Evolutionary conservation across 192 early-diverging fungal species (phyloP), one percentile per base, ranked within the genome.

Genomic region (Nowakowskiella sp.): DNA sequence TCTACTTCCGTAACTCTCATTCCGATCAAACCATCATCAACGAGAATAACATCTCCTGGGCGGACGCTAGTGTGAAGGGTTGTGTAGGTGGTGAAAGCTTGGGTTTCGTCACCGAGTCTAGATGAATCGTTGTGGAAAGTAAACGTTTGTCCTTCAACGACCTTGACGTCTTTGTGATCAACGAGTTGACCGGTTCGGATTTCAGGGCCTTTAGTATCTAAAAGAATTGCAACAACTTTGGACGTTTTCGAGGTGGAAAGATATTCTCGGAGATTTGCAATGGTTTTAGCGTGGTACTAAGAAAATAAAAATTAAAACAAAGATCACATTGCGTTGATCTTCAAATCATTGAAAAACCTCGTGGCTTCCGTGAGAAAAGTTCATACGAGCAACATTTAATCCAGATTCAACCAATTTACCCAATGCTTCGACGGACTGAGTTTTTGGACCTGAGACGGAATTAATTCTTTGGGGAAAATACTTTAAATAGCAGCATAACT

Each of bases 141-240:
- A 50, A 77, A 77, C 10, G 30, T 64, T 31, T 43, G 24, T 25
- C 71, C 74, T 21, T 65, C 68, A 31, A 31, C 50, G 24, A 77
- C 57, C 54, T 67, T 65, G 26, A 52, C 51, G 52, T 77, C 74
- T 6, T 13, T 49, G 21, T 65, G 64, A 32, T 59, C 71, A n/a
- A 63, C 71, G 16, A 77, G 70, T 61, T 77, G 72, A n/a, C 74
- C 74, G 22, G 74, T 65, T 52, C 74, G 45, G 57, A 78, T 78
- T 49, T 78, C 76, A 1, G 76, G 76, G 7, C 76, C 76, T 51
- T 78, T 78, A 42, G 76, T 78, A 59, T 78, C 76, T n/a, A 77
- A 58, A 26, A 77, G 57, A 43, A 77, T 65, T 54, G 71, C 74
- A 19, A 77, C 68, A 8, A 55, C 30, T 32, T 60, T 66, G 52